Conservation (phyloP, 768 basidiomycete species). For the Leccinum longicurvipes region DNA sequence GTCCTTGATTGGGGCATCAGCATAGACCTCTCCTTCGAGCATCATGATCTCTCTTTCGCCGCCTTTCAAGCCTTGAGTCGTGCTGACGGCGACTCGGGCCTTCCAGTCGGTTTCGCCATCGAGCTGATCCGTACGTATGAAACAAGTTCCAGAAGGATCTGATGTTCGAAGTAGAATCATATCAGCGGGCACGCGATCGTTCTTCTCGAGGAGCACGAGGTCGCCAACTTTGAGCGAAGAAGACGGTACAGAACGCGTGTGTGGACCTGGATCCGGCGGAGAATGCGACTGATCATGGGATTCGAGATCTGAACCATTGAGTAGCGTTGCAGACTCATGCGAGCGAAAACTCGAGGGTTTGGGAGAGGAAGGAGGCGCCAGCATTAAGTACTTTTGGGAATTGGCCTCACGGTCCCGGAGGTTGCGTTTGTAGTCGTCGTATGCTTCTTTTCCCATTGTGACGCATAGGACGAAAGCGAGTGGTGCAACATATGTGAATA, state of each 20-base stretch:
- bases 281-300: slow-evolving; percentile 8
- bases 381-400: slow-evolving; percentile 82
- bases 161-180: slow-evolving; percentile 85
- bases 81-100: slow-evolving; percentile 74
- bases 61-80: slow-evolving; percentile 20
- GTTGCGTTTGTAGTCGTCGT: slow-evolving; percentile 95
- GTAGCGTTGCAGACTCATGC: slow-evolving; percentile 17
- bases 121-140: slow-evolving; percentile 95
- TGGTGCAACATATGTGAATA: slow-evolving; percentile 93
- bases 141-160: slow-evolving; percentile 90
- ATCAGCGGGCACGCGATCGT: slow-evolving; percentile 95
- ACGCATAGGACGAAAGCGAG: slow-evolving; percentile 92
- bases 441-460: slow-evolving; percentile 98
- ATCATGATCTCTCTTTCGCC: slow-evolving; percentile 49
- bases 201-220: slow-evolving; percentile 90
- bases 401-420: slow-evolving; percentile 93
- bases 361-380: slow-evolving; percentile 52
- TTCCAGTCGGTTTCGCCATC: slow-evolving; percentile 99
- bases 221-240: slow-evolving; percentile 89
- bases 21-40: slow-evolving; percentile 88
- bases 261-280: slow-evolving; percentile 38
- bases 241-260: slow-evolving; percentile 79
- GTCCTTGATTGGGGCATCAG: slow-evolving; percentile 94
- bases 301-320: slow-evolving; percentile 21
- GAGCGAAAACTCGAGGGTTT: slow-evolving; percentile 19